Evolutionary conservation across 495 filamentous ascomycete genomes (phyloP).

Genomic region (Tetracladium setigerum): DNA sequence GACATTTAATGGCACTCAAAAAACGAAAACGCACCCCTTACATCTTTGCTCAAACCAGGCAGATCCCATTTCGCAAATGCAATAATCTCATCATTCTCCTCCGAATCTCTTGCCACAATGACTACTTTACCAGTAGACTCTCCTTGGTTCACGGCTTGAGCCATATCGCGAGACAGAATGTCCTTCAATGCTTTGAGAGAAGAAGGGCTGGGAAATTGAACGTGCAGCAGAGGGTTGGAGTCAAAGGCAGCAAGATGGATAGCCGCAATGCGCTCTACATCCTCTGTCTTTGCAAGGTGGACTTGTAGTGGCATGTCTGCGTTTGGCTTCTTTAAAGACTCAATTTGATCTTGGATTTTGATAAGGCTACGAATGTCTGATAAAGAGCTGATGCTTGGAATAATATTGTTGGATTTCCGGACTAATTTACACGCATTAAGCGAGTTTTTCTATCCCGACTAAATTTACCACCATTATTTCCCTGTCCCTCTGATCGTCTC

Average conservation of each 20-base stretch:
- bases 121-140: constrained; percentile 18
- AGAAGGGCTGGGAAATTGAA: constrained; percentile 32
- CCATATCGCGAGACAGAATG: constrained; percentile 22
- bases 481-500: too few species aligned
- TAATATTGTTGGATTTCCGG: too few species aligned
- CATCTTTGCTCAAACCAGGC: constrained; percentile 13
- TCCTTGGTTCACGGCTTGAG: constrained; percentile 19
- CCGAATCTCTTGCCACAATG: constrained; percentile 26
- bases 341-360: too few species aligned
- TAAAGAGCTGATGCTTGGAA: too few species aligned
- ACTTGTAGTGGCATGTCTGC: constrained; percentile 12
- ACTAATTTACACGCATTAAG: too few species aligned
- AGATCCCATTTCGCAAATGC: constrained; percentile 35
- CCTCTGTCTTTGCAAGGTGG: constrained; percentile 8
- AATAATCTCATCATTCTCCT: constrained; percentile 17
- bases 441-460: too few species aligned
- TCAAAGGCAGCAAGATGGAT: constrained; percentile 37
- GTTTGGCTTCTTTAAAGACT: too few species aligned
- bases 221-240: constrained; percentile 31
- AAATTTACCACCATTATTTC: too few species aligned
- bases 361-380: too few species aligned
- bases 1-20: too few species aligned
- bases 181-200: constrained; percentile 18
- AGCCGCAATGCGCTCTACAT: constrained; percentile 33
- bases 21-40: too few species aligned